A percentile compares a stretch with the other conserved stretches of the same genome.
These are phyloP conservation scores for Colletotrichum euphorbiae DNA, from an alignment of 2,329 filamentous ascomycete genomes.

Conservation along the genomic window DNA sequence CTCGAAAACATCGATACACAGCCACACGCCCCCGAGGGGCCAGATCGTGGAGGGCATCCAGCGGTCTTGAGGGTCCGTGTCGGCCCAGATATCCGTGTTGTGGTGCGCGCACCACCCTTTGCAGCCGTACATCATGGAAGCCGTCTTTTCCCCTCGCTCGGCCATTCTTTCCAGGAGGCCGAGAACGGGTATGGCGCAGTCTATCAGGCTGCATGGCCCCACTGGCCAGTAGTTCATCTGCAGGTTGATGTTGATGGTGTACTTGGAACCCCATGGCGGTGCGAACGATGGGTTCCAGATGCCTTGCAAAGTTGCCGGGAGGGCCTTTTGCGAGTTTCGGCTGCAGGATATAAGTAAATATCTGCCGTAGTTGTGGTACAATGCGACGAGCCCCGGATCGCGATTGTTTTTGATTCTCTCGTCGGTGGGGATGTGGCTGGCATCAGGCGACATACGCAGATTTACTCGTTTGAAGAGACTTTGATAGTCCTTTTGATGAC, in stretches of 20 bases:
- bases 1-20: slow-evolving; percentile 54
- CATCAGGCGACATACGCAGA: slow-evolving; percentile 44
- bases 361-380: slow-evolving; percentile 40
- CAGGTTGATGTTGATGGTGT: slow-evolving; percentile 58
- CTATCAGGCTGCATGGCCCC: slow-evolving; percentile 31
- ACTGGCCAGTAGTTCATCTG: slow-evolving; percentile 57
- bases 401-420: slow-evolving; percentile 37
- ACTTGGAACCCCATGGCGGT: slow-evolving; percentile 56
- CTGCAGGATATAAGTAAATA: slow-evolving; percentile 42
- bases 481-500: slow-evolving; percentile 42
- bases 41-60: slow-evolving; percentile 51
- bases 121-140: slow-evolving; percentile 48
- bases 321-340: slow-evolving; percentile 28
- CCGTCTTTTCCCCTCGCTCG: slow-evolving; percentile 47
- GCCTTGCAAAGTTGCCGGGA: slow-evolving; percentile 58
- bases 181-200: slow-evolving; percentile 31
- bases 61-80: slow-evolving; percentile 49
- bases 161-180: slow-evolving; percentile 51
- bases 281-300: slow-evolving; percentile 56
- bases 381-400: slow-evolving; percentile 44
- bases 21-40: slow-evolving; percentile 55
- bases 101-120: slow-evolving; percentile 50
- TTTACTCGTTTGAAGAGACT: slow-evolving; percentile 42
- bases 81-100: slow-evolving; percentile 53
- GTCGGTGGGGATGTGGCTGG: slow-evolving; percentile 40